A percentile compares a stretch with the other conserved stretches of the same genome.
These are phyloP conservation scores for Apiospora hydei DNA, from an alignment of 2,329 filamentous ascomycete species.

Conservation along the genomic window DNA sequence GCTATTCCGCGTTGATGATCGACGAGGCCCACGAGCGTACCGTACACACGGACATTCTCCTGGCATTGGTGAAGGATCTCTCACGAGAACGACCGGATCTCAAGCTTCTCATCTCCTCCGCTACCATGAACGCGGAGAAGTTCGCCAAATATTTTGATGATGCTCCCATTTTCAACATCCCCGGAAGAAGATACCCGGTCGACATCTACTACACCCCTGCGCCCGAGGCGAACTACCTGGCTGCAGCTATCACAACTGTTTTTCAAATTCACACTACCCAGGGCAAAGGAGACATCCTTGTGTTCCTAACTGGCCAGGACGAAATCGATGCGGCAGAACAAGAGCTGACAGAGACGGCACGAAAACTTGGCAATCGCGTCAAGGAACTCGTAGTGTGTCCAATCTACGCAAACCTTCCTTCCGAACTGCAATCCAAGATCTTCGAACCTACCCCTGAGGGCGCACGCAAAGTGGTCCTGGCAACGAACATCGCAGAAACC, in stretches of 20 bases:
- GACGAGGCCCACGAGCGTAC: conserved; percentile 97
- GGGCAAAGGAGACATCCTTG: conserved; percentile 85
- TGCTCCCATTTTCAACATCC: conserved; percentile 93
- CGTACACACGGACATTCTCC: conserved; percentile 86
- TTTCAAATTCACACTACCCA: conserved; percentile 95
- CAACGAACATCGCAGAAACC: conserved; percentile 97
- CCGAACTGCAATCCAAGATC: conserved; percentile 89
- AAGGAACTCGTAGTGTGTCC: conserved; percentile 90
- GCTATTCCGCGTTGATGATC: conserved; percentile 91
- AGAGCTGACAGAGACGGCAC: conserved; percentile 83
- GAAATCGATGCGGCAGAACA: conserved; percentile 91
- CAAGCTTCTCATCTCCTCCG: conserved; percentile 90
- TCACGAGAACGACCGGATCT: conserved; percentile 83
- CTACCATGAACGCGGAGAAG: conserved; percentile 92
- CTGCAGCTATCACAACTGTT: conserved; percentile 88
- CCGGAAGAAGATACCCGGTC: conserved; percentile 86
- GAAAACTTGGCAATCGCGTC: conserved; percentile 84
- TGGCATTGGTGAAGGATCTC: conserved; percentile 89
- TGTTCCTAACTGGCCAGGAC: conserved; percentile 95
- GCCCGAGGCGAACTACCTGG: conserved; percentile 93
- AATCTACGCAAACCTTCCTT: conserved; percentile 92
- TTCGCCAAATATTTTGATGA: conserved; percentile 93
- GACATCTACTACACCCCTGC: conserved; percentile 90
- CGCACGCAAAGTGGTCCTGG: conserved; percentile 88
- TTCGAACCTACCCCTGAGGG: conserved; percentile 91